phyloP scores from a whole-genome alignment of 768 basidiomycete species.

The Boletellus ananas region DNA sequence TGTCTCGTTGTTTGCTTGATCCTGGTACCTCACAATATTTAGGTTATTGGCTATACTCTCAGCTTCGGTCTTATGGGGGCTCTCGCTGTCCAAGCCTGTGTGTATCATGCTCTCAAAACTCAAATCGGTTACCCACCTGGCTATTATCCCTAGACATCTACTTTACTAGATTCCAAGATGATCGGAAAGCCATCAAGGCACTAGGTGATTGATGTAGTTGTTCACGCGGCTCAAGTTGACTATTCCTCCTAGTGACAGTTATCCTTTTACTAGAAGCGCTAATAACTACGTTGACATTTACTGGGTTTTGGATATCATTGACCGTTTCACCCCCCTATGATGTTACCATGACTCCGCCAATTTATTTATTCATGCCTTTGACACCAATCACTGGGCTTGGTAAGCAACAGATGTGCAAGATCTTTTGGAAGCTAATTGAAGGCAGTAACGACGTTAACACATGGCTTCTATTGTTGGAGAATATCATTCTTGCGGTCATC shows the following conservation, averaged over 20 bases:
- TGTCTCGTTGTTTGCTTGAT: not conserved
- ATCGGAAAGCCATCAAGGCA: constrained; percentile 8
- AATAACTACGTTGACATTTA: constrained; percentile 11
- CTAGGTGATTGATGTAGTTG: constrained; percentile 5
- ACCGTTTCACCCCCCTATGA: not conserved
- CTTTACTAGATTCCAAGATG: constrained; percentile 15
- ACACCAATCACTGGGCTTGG: constrained; percentile 14
- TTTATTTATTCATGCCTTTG: not conserved
- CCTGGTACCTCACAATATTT: not conserved
- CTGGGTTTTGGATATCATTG: constrained; percentile 10
- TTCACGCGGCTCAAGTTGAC: not conserved
- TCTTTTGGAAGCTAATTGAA: not conserved
- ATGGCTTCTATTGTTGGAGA: constrained; percentile 24
- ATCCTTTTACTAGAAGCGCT: constrained; percentile 16
- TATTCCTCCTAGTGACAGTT: constrained; percentile 1
- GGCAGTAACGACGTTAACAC: constrained; percentile 14
- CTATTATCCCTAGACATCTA: constrained; percentile 13
- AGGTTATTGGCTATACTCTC: constrained; percentile 17
- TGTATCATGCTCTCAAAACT: not conserved
- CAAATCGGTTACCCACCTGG: too few species aligned
- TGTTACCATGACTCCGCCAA: not conserved
- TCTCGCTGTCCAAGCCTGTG: constrained; percentile 15
- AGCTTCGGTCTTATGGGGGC: constrained; percentile 15
- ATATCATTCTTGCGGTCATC: constrained; percentile 10
- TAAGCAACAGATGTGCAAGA: not conserved